Conservation (phyloP, 1,284 basidiomycete genomes). For the Bjerkandera adusta region DNA sequence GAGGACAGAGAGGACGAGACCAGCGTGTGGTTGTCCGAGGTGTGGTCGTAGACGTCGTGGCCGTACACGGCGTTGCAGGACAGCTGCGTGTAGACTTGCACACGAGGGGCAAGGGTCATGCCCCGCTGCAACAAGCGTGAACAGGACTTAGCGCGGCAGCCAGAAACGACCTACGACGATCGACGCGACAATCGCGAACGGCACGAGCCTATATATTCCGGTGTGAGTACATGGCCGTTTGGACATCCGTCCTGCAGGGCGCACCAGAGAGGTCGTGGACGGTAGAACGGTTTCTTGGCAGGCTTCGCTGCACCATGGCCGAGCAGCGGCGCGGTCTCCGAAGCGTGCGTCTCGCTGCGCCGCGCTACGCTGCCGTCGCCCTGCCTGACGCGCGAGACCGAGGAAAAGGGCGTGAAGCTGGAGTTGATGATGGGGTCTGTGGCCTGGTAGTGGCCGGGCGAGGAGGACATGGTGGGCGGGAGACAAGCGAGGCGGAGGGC, state of each 20-base stretch:
- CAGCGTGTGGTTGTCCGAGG: slow-evolving; percentile 22
- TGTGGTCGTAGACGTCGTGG: slow-evolving; percentile 44
- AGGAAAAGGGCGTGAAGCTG: slow-evolving; percentile 25
- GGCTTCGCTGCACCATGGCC: slow-evolving; percentile 12
- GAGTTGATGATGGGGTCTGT: slow-evolving; percentile 27
- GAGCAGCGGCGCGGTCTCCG: slow-evolving; percentile 34
- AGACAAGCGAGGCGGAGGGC: too few species aligned
- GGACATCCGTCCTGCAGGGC: slow-evolving; percentile 7
- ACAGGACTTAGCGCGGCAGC: slow-evolving; percentile 9
- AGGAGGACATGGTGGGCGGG: slow-evolving; percentile 4
- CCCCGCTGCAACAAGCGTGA: slow-evolving; percentile 49
- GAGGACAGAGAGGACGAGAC: slow-evolving; percentile 12
- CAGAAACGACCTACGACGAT: slow-evolving; percentile 49
- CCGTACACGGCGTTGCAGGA: slow-evolving; percentile 55
- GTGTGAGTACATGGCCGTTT: slow-evolving; percentile 8
- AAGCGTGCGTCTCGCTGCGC: slow-evolving; percentile 3
- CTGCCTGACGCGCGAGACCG: slow-evolving; percentile 23
- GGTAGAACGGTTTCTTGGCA: slow-evolving; percentile 61
- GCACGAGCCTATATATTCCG: slow-evolving; percentile 56
- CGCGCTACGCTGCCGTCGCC: background rate
- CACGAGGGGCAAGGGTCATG: slow-evolving; percentile 74
- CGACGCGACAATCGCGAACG: slow-evolving; percentile 66
- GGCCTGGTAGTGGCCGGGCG: slow-evolving; percentile 20
- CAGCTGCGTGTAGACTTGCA: slow-evolving; percentile 76
- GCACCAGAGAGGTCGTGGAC: slow-evolving; percentile 63